A percentile compares a stretch with the other conserved stretches of the same genome.
Conservation (phyloP, 257 asterid genomes). For the Solanum clarkiae region DNA sequence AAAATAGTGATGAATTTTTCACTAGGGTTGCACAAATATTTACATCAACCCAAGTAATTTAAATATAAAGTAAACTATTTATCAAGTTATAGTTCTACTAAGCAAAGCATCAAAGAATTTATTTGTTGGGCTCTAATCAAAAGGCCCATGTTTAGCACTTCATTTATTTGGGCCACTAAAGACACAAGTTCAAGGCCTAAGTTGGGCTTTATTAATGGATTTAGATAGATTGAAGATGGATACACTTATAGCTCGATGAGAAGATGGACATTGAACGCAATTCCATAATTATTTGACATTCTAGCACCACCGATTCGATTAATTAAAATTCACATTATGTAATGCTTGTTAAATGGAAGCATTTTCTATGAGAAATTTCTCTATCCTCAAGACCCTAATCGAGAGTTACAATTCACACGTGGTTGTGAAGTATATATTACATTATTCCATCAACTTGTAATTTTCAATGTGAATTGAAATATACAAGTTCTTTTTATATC, state of each 20-base stretch:
- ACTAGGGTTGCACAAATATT: neutral
- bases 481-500: neutral
- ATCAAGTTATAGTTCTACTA: neutral
- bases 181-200: neutral
- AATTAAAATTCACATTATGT: neutral
- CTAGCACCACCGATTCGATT: neutral
- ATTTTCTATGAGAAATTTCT: neutral
- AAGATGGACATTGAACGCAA: neutral
- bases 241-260: neutral
- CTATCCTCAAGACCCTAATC: neutral
- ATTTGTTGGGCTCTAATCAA: neutral
- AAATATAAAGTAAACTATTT: neutral
- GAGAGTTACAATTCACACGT: neutral
- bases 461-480: neutral
- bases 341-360: neutral
- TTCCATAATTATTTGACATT: too few species aligned
- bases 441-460: neutral
- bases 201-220: neutral
- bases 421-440: too few species aligned
- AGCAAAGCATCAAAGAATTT: neutral
- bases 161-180: neutral
- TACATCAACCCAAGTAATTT: neutral
- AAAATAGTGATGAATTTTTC: neutral
- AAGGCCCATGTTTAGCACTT: neutral
- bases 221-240: neutral